Evolutionary conservation across 352 stramenopile genomes (phyloP), one percentile per base, ranked within the genome.

Genomic region (Pythium brassicae): DNA sequence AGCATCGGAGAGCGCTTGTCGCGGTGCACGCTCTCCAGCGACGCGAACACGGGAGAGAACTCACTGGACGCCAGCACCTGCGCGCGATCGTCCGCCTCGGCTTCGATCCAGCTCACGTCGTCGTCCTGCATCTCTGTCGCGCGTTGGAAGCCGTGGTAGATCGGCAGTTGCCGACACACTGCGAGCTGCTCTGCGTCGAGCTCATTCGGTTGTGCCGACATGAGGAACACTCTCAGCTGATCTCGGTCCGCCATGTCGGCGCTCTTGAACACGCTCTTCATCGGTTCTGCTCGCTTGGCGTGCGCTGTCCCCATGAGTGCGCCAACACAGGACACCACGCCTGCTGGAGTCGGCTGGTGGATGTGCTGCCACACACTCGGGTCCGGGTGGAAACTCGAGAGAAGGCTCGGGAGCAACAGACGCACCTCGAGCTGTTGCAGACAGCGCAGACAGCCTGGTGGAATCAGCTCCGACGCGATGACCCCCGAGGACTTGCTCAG

Each of bases 291-390:
- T 11, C n/a, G 10, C 17, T 4, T 32, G 32, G 32, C 25, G 20
- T 19, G 25, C 23, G 15, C 23, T 10, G 23, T 4, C 4, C 27
- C 42, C 10, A 65, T 32, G 14, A 71, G 48, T 14, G 55, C 53
- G 50, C 60, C 61, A 68, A 81, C 64, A 44, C 69, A 72, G 11
- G 75, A 73, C n/a, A 88, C 43, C 20, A 87, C 65, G 26, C 78
- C 77, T 20, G 57, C 65, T 47, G 78, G 62, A 44, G 80, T 88
- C 54, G 80, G 78, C 47, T 90, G 78, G 44, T 90, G 76, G 43
- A 90, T 78, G 59, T 84, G 86, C 22, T 76, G 71, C 80, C 80
- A 90, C n/a, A 90, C 71, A 19, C 81, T 72, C 23, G 59, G 61
- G 45, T 80, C 65, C 2, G 77, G 76, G 39, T 83, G 72, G 47